phyloP scores from a whole-genome alignment of 192 early-diverging fungal genomes.

The Coemansia sp. region DNA sequence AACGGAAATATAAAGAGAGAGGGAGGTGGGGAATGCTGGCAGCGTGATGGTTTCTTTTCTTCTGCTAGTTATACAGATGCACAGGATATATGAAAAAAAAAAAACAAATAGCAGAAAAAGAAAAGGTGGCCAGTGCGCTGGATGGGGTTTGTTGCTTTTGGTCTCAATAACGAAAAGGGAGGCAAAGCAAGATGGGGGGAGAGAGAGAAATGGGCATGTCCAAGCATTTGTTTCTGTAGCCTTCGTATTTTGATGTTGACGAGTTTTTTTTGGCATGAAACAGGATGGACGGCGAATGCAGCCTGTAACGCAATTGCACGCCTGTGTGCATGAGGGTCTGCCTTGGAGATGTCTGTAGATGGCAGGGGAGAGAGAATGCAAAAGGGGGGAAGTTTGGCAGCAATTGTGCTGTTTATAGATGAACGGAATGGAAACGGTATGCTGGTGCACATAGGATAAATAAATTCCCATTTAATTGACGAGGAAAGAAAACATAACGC shows the following conservation, averaged over 20 bases:
- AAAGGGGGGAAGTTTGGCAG: not conserved
- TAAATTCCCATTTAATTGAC: not conserved
- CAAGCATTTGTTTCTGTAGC: not conserved
- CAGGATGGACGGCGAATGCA: not conserved
- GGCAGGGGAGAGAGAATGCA: not conserved
- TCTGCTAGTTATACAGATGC: slow-evolving; percentile 2
- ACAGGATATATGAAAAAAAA: slow-evolving; percentile 10
- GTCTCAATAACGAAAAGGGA: not conserved
- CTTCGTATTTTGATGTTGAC: not conserved
- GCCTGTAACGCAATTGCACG: not conserved
- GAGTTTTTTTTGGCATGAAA: not conserved
- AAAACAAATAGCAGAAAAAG: not conserved
- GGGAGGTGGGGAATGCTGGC: not conserved
- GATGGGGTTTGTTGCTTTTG: not conserved
- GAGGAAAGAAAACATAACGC: not conserved
- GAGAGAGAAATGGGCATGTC: not conserved
- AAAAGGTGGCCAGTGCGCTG: slow-evolving; percentile 8
- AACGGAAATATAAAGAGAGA: not conserved
- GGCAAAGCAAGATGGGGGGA: too few species aligned
- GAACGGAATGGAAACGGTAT: not conserved
- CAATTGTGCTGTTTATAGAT: not conserved
- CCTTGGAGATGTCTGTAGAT: slow-evolving; percentile 1
- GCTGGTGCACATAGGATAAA: not conserved
- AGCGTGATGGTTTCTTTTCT: not conserved
- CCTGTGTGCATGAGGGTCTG: not conserved